Conservation (phyloP, 1,139 yeast genomes). For the Zygosaccharomyces pseudobailii region DNA sequence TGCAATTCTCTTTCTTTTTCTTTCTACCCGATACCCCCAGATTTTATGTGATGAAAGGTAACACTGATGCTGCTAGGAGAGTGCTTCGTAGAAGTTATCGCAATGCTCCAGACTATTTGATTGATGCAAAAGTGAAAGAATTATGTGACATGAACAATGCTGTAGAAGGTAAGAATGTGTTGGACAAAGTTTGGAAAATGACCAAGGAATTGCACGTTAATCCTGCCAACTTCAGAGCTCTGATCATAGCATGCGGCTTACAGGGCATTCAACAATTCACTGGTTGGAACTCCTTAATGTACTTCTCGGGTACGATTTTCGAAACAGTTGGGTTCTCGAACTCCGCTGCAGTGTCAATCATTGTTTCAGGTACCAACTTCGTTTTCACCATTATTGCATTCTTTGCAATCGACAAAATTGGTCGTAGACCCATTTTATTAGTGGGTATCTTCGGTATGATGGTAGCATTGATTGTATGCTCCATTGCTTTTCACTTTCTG, state of each 20-base stretch:
- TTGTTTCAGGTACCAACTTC: conserved; percentile 89
- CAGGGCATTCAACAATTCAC: conserved; percentile 96
- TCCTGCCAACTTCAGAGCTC: conserved; percentile 83
- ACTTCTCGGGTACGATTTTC: conserved; percentile 85
- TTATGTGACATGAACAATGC: conserved; percentile 52
- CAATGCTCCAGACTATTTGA: conserved; percentile 51
- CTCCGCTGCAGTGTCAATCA: conserved; percentile 88
- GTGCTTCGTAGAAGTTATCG: conserved; percentile 59
- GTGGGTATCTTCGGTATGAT: conserved; percentile 79
- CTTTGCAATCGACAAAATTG: conserved; percentile 75
- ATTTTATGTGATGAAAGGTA: conserved; percentile 68
- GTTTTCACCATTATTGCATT: conserved; percentile 79
- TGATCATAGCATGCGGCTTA: conserved; percentile 81
- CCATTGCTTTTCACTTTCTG: conserved; percentile 84
- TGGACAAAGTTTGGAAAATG: conserved; percentile 54
- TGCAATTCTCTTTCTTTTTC: conserved; percentile 70
- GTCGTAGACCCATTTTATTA: conserved; percentile 75
- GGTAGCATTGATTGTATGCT: conserved; percentile 66
- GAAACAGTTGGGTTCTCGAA: conserved; percentile 81
- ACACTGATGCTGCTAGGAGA: conserved; percentile 56
- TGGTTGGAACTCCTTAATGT: conserved; percentile 93
- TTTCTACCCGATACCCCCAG: conserved; percentile 96
- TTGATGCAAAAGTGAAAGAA: conserved; percentile 56
- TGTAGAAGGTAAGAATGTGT: conserved; percentile 56
- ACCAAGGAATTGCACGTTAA: conserved; percentile 64